Evolutionary conservation across 2,329 filamentous ascomycete genomes (phyloP), one percentile per base, ranked within the genome.

Genomic region (Exophiala aquamarina): DNA sequence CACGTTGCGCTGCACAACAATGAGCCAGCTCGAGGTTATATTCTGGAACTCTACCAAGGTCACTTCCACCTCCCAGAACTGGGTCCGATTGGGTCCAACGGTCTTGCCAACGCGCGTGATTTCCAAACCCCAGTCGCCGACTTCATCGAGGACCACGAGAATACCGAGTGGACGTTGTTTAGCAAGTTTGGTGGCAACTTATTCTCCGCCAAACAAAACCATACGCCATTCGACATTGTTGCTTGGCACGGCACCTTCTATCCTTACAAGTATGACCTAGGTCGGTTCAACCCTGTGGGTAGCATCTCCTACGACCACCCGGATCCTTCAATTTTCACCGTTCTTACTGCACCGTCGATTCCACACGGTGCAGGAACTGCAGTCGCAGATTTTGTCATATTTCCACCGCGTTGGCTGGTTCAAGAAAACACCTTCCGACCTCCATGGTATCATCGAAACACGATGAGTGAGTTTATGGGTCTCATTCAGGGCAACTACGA

Each of bases 181-280:
- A 75, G 75, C 63, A 87, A 87, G 64, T 84, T 87, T 61, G 81
- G 82, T 62, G 83, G 84, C 56, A 72, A 75, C 37, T 77, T 89
- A 41, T 89, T 87, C 68, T 69, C 71, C 29, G 82, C 83, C 5
- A 72, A 64, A 33, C 86, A 90, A 67, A 65, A 74, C 9, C 87
- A 90, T 63, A 84, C 82, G 0, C 86, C 87, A 0, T 91, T 89
- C 59, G 86, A 91, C 58, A 80, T 91, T 0, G 86, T 89, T 3
- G 85, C 83, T 3, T 91, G 86, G 86, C 86, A 91, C 62, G 87
- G 87, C 35, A 86, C 82, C 54, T 90, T 89, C 68, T 85, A 86
- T 51, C 87, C 87, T 0, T 89, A 82, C 76, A 91, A 91, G 68
- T 91, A 91, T 70, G 87, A 90, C 59, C 76, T 91, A 1, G 84